phyloP scores from a whole-genome alignment of 805 yeast genomes.

The Jamesozyma rosinii region DNA sequence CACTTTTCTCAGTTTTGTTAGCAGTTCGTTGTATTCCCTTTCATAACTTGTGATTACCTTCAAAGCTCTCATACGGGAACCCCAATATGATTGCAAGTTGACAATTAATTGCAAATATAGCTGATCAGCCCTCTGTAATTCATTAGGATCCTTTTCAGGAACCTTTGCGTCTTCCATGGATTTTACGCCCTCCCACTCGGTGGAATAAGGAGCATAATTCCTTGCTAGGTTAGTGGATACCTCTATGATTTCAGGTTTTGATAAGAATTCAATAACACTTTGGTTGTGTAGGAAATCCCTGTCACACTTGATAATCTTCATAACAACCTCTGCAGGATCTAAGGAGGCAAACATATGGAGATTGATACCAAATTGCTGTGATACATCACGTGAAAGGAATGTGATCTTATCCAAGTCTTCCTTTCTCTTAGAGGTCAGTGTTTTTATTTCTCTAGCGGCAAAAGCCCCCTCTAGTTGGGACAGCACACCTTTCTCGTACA shows the following conservation, averaged over 20 bases:
- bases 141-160: conserved; percentile 64
- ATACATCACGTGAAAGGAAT: conserved; percentile 70
- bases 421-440: conserved; percentile 39
- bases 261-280: conserved; percentile 77
- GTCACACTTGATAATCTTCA: conserved; percentile 69
- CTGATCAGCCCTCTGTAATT: conserved; percentile 80
- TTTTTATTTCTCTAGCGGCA: conserved; percentile 67
- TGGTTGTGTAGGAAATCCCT: conserved; percentile 56
- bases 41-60: conserved; percentile 60
- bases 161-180: conserved; percentile 33
- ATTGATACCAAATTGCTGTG: conserved; percentile 93
- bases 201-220: conserved; percentile 70
- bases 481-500: conserved; percentile 69
- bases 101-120: conserved; percentile 73
- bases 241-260: conserved; percentile 65
- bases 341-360: conserved; percentile 63
- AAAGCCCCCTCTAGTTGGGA: conserved; percentile 78
- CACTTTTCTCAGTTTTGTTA: conserved; percentile 53
- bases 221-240: conserved; percentile 62
- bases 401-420: conserved; percentile 48
- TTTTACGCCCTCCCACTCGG: conserved; percentile 49
- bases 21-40: conserved; percentile 67
- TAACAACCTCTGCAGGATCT: conserved; percentile 56
- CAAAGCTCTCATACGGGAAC: conserved; percentile 78
- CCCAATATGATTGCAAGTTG: conserved; percentile 85